Conservation (phyloP, 371 early-diverging fungal genomes). For the Haplosporangium sp. region DNA sequence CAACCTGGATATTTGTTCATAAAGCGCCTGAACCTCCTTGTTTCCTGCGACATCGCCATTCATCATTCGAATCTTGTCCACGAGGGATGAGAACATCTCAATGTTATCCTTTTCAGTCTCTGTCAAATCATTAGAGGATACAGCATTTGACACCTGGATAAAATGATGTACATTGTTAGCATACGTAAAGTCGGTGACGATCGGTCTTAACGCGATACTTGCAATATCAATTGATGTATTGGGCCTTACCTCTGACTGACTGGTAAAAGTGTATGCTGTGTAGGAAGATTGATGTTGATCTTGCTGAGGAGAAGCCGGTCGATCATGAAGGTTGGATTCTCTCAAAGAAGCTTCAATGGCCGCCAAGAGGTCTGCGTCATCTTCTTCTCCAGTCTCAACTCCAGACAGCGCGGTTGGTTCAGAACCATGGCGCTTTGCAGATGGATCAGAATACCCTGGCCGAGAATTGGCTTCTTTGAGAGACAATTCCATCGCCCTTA, state of each 20-base stretch:
- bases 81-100: slow-evolving; percentile 72
- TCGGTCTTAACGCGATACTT: no score
- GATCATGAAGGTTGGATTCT: slow-evolving; percentile 62
- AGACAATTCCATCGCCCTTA: slow-evolving; percentile 88
- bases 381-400: slow-evolving; percentile 60
- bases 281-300: slow-evolving; percentile 24
- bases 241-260: slow-evolving; percentile 26
- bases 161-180: neutral
- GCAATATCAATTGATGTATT: neutral
- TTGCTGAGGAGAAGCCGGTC: slow-evolving; percentile 7
- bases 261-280: slow-evolving; percentile 32
- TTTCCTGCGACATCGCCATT: slow-evolving; percentile 73
- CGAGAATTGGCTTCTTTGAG: slow-evolving; percentile 75
- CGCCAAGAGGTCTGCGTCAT: slow-evolving; percentile 89
- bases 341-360: slow-evolving; percentile 94
- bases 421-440: slow-evolving; percentile 21
- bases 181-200: no score
- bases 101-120: slow-evolving; percentile 78
- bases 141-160: slow-evolving; percentile 1
- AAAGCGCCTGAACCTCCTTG: slow-evolving; percentile 74
- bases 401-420: slow-evolving; percentile 4
- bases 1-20: slow-evolving; percentile 76
- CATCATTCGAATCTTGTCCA: slow-evolving; percentile 68
- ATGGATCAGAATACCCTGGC: slow-evolving; percentile 39
- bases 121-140: slow-evolving; percentile 57